phyloP scores from a whole-genome alignment of 192 early-diverging fungal genomes.

The Kickxella alabastrina region DNA sequence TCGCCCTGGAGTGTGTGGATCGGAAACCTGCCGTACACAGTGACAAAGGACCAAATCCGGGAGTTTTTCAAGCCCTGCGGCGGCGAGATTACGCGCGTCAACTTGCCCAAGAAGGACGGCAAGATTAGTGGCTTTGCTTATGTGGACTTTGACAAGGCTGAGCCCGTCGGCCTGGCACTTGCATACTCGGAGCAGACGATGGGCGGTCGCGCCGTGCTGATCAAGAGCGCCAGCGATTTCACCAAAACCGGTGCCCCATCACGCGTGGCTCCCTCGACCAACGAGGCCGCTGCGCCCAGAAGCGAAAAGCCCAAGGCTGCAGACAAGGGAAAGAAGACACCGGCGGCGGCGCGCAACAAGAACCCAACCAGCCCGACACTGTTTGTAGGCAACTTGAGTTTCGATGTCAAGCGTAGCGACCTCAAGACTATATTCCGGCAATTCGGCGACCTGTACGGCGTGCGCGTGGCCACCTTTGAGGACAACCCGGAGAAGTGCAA shows the following conservation, averaged over 20 bases:
- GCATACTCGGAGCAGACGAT: constrained; percentile 59
- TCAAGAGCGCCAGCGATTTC: constrained; percentile 64
- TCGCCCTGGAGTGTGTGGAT: constrained; percentile 69
- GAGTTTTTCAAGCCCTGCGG: constrained; percentile 56
- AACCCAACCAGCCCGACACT: constrained; percentile 60
- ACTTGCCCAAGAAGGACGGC: constrained; percentile 38
- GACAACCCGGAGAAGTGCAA: constrained; percentile 71
- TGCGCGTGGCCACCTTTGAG: constrained; percentile 68
- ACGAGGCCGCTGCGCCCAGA: constrained; percentile 1
- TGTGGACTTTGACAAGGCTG: constrained; percentile 60
- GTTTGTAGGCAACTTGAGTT: constrained; percentile 68
- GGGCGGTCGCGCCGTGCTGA: constrained; percentile 59
- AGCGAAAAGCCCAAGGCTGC: background rate
- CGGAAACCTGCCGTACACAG: constrained; percentile 64
- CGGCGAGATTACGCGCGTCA: constrained; percentile 35
- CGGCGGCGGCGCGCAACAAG: constrained; percentile 51
- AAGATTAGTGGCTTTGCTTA: constrained; percentile 64
- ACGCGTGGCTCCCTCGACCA: constrained; percentile 6
- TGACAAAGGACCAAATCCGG: constrained; percentile 52
- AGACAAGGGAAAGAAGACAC: constrained; percentile 11
- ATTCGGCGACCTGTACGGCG: constrained; percentile 63
- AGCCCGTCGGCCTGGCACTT: constrained; percentile 56
- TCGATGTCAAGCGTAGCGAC: constrained; percentile 51
- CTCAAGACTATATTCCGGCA: constrained; percentile 57
- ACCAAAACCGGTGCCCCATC: constrained; percentile 56